phyloP scores from a whole-genome alignment of 768 basidiomycete species.

The Cantharellus anzutake region DNA sequence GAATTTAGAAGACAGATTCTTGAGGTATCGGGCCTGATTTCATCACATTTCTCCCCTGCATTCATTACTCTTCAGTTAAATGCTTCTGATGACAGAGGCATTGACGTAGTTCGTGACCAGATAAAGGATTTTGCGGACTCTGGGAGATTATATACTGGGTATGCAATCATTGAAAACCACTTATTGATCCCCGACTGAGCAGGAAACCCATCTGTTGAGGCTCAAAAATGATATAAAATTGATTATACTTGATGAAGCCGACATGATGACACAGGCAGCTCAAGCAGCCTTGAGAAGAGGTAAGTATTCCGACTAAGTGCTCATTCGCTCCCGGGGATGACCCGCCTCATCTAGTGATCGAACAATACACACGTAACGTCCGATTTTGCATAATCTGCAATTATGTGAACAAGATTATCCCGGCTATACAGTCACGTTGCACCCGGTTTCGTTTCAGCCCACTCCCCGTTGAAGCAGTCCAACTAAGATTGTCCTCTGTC shows the following conservation, averaged over 20 bases:
- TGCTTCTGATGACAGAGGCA: slow-evolving; percentile 95
- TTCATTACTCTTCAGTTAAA: slow-evolving; percentile 42
- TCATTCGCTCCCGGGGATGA: background rate
- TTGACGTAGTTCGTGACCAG: slow-evolving; percentile 96
- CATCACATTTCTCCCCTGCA: background rate
- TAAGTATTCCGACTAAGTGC: slow-evolving; percentile 10
- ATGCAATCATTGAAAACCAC: background rate
- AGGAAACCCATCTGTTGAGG: slow-evolving; percentile 16
- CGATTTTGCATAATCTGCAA: slow-evolving; percentile 99
- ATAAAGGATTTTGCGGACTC: slow-evolving; percentile 98
- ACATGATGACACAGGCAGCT: slow-evolving; percentile 99
- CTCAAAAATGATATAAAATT: slow-evolving; percentile 83
- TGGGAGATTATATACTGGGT: slow-evolving; percentile 42
- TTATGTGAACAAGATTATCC: slow-evolving; percentile 98
- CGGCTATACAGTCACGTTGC: slow-evolving; percentile 96
- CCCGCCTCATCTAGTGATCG: slow-evolving; percentile 40
- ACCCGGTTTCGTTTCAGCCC: slow-evolving; percentile 96
- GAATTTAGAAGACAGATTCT: slow-evolving; percentile 83
- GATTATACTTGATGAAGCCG: slow-evolving; percentile 97
- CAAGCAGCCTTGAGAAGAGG: slow-evolving; percentile 86
- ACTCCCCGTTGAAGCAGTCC: slow-evolving; percentile 65
- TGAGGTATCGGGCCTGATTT: slow-evolving; percentile 34
- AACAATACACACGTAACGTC: slow-evolving; percentile 97
- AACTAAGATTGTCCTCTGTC: slow-evolving; percentile 60
- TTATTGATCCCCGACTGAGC: background rate